Base-by-base conservation (phyloP, 164 flowering plant species). In the Magnolia officinalis region DNA sequence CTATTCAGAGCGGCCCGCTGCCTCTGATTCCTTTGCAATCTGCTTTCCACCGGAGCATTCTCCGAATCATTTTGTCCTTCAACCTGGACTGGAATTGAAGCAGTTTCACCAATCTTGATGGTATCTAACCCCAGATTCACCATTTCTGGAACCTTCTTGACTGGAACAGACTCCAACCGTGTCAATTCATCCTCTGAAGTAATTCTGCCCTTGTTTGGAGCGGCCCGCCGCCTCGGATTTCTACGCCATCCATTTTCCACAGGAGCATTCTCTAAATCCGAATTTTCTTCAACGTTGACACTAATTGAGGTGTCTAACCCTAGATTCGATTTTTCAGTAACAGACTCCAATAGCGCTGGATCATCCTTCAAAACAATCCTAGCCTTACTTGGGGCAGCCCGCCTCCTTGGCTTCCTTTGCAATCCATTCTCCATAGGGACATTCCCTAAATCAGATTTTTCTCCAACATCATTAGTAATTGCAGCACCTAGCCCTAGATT, bases 151-250 rank as follows among this genome's bases (percentile, higher is more conserved):
- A 16, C 59, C 11, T 10, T 16, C 59, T 16, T 10, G 16, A 55
- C 59, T 5, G 59, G 59, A 55, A 55, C 16, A 55, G 59, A 55
- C 2, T 55, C 59, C 16, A 16, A 55, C 50, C 73, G 50, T 65
- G 51, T 74, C 74, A 52, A 71, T 50, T 31, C 51, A 51, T 14
- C 61, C 59, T 20, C 50, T 24, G 73, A 2, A 50, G 20, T 1
- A 70, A 50, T 26, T 21, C 24, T 10, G 24, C 8, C 29, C 63
- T 23, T 23, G 18, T 21, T 21, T 11, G 74, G 74, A 55, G 61
- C 61, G 24, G 59, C 63, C n/a, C 63, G n/a, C 18, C 29, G 61
- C 63, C 74, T 50, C 26, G 50, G 66, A n/a, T 72, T 72, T n/a
- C 66, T 26, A 20, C 65, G 21, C n/a, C 50, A 37, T 11, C 64